phyloP scores from a whole-genome alignment of 1,284 basidiomycete genomes.

The Puccinia novopanici region DNA sequence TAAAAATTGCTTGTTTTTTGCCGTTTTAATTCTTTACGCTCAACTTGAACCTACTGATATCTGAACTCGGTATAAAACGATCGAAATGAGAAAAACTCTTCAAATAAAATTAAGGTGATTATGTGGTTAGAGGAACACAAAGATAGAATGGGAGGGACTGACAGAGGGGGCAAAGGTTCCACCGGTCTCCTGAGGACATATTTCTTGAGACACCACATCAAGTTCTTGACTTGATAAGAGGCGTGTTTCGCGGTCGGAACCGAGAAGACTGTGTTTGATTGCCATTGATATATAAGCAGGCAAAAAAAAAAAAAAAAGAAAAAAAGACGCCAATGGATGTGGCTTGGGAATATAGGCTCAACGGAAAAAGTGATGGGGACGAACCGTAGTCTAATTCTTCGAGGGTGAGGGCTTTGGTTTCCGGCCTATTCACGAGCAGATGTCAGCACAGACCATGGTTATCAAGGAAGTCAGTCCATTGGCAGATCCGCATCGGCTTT shows the following conservation, averaged over 20 bases:
- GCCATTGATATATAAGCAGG: neutral
- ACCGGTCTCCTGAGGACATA: conserved; percentile 35
- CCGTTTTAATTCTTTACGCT: too few relatives aligned
- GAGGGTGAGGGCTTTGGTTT: conserved; percentile 57
- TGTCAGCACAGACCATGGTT: conserved; percentile 54
- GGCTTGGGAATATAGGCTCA: too few relatives aligned
- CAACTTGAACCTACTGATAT: too few relatives aligned
- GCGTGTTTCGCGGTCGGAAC: conserved; percentile 43
- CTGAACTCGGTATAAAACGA: too few relatives aligned
- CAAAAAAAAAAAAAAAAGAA: neutral
- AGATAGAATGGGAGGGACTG: too few relatives aligned
- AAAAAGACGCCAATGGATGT: too few relatives aligned
- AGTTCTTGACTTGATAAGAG: conserved; percentile 40
- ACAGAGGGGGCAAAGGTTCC: conserved; percentile 38
- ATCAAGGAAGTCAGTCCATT: conserved; percentile 38
- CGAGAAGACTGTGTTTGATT: conserved; percentile 31
- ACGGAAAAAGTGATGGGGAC: neutral
- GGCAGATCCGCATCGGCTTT: conserved; percentile 1
- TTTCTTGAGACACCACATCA: conserved; percentile 22
- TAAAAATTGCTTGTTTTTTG: too few relatives aligned
- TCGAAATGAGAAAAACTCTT: too few relatives aligned
- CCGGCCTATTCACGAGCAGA: conserved; percentile 54
- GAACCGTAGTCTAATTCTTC: conserved; percentile 54
- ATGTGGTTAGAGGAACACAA: too few relatives aligned
- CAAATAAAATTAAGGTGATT: too few relatives aligned